Conservation (phyloP, 176 grass and related monocot genomes). For the Sorghum bicolor region DNA sequence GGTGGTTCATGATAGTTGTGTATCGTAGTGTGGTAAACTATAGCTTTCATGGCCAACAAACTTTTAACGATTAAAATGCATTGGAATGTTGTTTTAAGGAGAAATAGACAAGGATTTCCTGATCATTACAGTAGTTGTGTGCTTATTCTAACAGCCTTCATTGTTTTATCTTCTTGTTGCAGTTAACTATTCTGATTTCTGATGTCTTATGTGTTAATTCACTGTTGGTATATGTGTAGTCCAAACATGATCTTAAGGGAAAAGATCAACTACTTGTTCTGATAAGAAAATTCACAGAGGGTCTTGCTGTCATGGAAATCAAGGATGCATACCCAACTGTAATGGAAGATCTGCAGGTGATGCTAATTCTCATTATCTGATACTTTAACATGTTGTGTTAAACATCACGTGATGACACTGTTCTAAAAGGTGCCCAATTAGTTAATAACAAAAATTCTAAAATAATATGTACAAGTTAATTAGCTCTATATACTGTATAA, state of each 20-base stretch:
- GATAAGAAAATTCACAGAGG: constrained; percentile 57
- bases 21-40: no score
- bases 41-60: no score
- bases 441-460: background rate
- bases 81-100: no score
- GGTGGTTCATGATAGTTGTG: no score
- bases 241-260: constrained; percentile 82
- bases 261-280: constrained; percentile 77
- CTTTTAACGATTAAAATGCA: no score
- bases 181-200: constrained; percentile 16
- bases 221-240: constrained; percentile 34
- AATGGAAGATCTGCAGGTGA: constrained; percentile 73
- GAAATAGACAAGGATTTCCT: no score
- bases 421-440: background rate
- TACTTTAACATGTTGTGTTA: no score
- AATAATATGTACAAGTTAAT: background rate
- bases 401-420: background rate
- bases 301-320: constrained; percentile 76
- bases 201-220: background rate
- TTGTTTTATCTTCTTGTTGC: background rate
- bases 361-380: background rate
- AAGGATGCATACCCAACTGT: constrained; percentile 78
- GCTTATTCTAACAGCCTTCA: no score
- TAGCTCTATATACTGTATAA: background rate
- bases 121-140: no score